Base-by-base conservation (phyloP, 228 moss, liverwort and hornwort species). In the Sphagnum fallax region DNA sequence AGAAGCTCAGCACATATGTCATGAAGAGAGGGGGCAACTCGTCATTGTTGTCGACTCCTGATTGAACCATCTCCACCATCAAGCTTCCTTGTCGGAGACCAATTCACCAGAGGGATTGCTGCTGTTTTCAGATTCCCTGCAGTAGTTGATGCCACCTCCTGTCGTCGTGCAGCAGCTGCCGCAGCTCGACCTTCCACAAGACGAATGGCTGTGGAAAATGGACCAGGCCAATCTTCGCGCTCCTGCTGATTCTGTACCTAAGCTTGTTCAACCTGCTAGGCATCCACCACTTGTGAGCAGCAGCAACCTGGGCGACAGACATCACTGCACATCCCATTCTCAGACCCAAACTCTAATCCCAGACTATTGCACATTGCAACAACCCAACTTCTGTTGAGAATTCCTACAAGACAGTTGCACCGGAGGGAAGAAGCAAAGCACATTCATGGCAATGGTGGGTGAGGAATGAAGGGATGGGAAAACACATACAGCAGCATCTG, bases 121-220 rank as follows among this genome's bases (percentile, higher is more conserved):
- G 70, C 47, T 49, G 65, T 68, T 32, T 32, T 32, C 32, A 32
- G 32, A 32, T 32, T 32, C 9, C 55, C 55, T 2, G 63, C 61
- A 16, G 52, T 66, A n/a, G 65, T 50, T 51, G 59, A 69, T 15
- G 48, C 60, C 50, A 60, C 60, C 48, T 66, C 66, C 18, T 78
- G 74, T 16, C 70, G 69, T n/a, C 87, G 65, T 48, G 83, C 80
- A 51, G 66, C 71, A 48, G 75, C 82, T 15, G 83, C 86, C 48
- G 86, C 80, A 16, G 67, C 75, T 6, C 83, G 80, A 47, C 76
- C 78, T 69, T 83, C 83, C 5, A 80, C 87, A 14, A 87, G 64
- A 18, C 80, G 74, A 57, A 80, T 82, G 6, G 80, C 83, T 52
- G 75, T 80, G 13, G 74, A 69, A 18, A 75, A 87, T 1, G 87